A percentile compares a stretch with the other conserved stretches of the same genome.
Evolutionary conservation across 208 protist species (phyloP).

Genomic region (Acanthamoeba lenticulata): DNA sequence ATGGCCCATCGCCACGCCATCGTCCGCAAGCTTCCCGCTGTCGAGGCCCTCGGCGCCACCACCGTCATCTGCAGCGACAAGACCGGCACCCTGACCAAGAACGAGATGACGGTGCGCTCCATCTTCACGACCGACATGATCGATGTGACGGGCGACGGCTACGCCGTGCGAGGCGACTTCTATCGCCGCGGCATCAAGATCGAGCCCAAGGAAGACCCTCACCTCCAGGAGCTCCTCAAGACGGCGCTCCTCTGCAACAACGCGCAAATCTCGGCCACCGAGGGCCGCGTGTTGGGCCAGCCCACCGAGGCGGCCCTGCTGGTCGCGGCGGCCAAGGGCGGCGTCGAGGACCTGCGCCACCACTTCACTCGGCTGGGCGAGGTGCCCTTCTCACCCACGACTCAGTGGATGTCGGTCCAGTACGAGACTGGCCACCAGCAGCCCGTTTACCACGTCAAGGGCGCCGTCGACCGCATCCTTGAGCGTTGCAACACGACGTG

Average conservation of each 20-base stretch:
- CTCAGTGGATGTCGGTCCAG: conserved; percentile 50
- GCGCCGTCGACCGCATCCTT: conserved; percentile 94
- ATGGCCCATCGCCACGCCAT: conserved; percentile 91
- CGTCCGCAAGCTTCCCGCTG: conserved; percentile 68
- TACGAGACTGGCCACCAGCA: neutral
- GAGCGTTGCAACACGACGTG: conserved; percentile 77
- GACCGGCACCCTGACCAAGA: conserved; percentile 98
- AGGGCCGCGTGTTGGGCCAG: neutral
- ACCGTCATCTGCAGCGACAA: conserved; percentile 99
- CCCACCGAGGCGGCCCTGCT: conserved; percentile 42
- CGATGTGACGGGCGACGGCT: conserved; percentile 32
- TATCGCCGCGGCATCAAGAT: conserved; percentile 3
- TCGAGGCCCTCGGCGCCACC: conserved; percentile 92
- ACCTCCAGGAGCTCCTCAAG: neutral
- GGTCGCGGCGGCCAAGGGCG: conserved; percentile 10
- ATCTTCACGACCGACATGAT: conserved; percentile 63
- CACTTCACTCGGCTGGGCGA: neutral
- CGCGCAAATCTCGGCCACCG: conserved; percentile 28
- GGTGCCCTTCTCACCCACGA: conserved; percentile 49
- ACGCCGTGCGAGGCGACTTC: conserved; percentile 64
- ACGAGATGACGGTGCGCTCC: conserved; percentile 95
- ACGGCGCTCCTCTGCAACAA: conserved; percentile 49
- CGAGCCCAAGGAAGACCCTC: conserved; percentile 18
- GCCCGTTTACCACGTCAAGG: conserved; percentile 92
- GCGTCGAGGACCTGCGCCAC: neutral